Evolutionary conservation across 2,329 filamentous ascomycete species (phyloP).

Genomic region (Niveomyces coronatus): DNA sequence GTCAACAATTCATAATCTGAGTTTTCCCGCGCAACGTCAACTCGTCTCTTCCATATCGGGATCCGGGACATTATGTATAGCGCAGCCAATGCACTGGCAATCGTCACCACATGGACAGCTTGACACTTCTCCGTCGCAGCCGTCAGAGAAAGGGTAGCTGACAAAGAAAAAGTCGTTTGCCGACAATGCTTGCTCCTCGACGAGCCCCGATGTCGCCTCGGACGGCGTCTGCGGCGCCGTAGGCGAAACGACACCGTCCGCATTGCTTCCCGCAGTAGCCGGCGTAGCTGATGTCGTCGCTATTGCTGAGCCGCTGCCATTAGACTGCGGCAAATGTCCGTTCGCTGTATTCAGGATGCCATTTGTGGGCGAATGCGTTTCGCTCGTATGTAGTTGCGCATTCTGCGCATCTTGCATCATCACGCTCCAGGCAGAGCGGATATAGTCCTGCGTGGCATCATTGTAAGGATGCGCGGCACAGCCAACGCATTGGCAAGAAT

Average conservation of each 20-base stretch:
- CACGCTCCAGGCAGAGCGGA: conserved; percentile 37
- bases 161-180: conserved; percentile 51
- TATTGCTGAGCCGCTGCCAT: conserved; percentile 9
- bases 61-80: conserved; percentile 35
- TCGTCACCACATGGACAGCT: conserved; percentile 50
- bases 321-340: conserved; percentile 6
- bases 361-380: conserved; percentile 9
- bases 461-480: conserved; percentile 61
- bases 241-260: conserved; percentile 26
- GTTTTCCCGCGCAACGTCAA: conserved; percentile 2
- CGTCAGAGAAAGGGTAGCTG: conserved; percentile 38
- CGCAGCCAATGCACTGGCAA: conserved; percentile 47
- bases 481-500: conserved; percentile 55
- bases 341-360: conserved; percentile 12
- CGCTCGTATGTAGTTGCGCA: conserved; percentile 1
- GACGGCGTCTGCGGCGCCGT: conserved; percentile 35
- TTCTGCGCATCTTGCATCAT: conserved; percentile 25
- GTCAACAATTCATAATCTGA: too few relatives aligned
- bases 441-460: conserved; percentile 44
- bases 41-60: conserved; percentile 7
- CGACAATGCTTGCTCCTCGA: conserved; percentile 41
- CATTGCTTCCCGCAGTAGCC: conserved; percentile 12
- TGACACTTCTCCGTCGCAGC: conserved; percentile 37
- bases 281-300: conserved; percentile 4
- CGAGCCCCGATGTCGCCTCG: conserved; percentile 31